phyloP scores from a whole-genome alignment of 805 yeast species.

The Yamadazyma takamatsuzukensis region DNA sequence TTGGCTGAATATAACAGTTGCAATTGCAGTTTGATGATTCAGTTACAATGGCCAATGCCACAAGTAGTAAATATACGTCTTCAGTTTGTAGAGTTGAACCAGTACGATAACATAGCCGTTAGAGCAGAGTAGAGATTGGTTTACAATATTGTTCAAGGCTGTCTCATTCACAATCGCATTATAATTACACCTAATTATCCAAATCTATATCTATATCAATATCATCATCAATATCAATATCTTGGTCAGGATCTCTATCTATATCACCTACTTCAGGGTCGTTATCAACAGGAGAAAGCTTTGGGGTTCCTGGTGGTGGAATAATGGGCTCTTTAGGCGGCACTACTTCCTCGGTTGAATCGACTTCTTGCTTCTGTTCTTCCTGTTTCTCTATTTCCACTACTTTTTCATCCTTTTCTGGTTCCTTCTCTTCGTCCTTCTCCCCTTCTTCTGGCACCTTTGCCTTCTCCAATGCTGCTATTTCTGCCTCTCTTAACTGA shows the following conservation, averaged over 20 bases:
- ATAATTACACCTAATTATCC: too few species aligned
- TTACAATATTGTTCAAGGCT: too few species aligned
- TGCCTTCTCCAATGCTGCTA: constrained; percentile 10
- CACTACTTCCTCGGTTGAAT: too few species aligned
- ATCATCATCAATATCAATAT: neutral
- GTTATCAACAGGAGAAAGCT: constrained; percentile 1
- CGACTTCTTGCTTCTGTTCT: constrained; percentile 45
- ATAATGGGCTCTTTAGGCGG: too few species aligned
- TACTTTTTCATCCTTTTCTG: constrained; percentile 14
- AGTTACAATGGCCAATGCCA: neutral
- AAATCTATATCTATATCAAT: neutral
- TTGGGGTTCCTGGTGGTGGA: too few species aligned
- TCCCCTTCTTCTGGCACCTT: constrained; percentile 16
- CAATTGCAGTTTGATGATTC: neutral
- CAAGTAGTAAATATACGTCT: too few species aligned
- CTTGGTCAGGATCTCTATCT: constrained; percentile 3
- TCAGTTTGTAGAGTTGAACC: neutral
- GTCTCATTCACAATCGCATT: too few species aligned
- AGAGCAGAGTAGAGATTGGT: neutral
- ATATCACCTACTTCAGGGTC: constrained; percentile 8
- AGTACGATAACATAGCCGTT: too few species aligned
- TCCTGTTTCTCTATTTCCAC: constrained; percentile 50
- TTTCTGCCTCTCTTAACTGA: constrained; percentile 32
- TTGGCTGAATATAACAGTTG: neutral
- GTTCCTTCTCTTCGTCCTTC: constrained; percentile 17